A percentile compares a stretch with the other conserved stretches of the same genome.
These are phyloP conservation scores for Pleurotus ostreatus DNA, from an alignment of 768 basidiomycete species.

Conservation along the genomic window DNA sequence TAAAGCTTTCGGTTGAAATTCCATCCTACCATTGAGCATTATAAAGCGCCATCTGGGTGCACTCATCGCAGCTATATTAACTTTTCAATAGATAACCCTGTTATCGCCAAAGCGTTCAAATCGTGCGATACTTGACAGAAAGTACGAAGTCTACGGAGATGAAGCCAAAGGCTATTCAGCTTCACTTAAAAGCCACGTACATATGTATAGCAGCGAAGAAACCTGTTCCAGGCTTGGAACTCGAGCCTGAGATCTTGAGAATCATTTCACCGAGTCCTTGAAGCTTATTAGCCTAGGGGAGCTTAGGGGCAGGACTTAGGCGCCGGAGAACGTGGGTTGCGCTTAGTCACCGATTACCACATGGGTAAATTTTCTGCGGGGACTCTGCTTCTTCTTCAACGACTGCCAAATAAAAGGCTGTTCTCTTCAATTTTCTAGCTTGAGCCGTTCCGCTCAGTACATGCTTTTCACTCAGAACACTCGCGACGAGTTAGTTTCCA, in stretches of 20 bases:
- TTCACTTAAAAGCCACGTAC: not conserved
- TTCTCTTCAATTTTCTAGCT: conserved; percentile 8
- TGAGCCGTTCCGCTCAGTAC: conserved; percentile 26
- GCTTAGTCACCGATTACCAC: no score
- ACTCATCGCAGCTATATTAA: not conserved
- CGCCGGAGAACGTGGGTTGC: no score
- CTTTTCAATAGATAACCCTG: not conserved
- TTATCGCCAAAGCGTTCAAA: not conserved
- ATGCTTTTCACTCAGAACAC: conserved; percentile 87
- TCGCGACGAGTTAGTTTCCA: conserved; percentile 72
- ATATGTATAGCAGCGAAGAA: no score
- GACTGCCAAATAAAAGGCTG: not conserved
- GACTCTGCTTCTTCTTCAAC: not conserved
- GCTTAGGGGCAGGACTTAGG: no score
- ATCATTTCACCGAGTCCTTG: no score
- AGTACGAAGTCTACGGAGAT: not conserved
- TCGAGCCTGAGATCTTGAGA: no score
- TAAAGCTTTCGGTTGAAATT: not conserved
- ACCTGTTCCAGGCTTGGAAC: no score
- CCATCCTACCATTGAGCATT: not conserved
- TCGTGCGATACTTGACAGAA: not conserved
- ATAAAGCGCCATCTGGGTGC: not conserved
- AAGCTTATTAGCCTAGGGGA: no score
- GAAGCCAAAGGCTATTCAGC: not conserved
- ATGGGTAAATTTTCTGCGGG: no score